A percentile compares a stretch with the other conserved stretches of the same genome.
Conservation (phyloP, 2,329 filamentous ascomycete species). For the Dryadomyces quercivorus region DNA sequence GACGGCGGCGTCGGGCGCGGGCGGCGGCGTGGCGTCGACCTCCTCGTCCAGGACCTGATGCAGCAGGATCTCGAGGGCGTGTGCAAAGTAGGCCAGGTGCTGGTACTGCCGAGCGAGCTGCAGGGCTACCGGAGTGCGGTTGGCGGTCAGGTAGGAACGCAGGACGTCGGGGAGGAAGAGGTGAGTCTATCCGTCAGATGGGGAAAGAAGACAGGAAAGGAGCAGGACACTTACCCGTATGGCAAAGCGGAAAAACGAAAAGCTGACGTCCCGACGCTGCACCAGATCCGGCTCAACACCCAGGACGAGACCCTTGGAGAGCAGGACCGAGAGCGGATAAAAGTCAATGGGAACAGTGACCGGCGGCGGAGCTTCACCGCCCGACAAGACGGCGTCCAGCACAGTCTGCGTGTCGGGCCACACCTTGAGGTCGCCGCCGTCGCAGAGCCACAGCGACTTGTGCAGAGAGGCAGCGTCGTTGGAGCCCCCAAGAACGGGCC, state of each 20-base stretch:
- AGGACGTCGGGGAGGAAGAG: conserved; percentile 85
- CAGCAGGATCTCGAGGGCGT: conserved; percentile 81
- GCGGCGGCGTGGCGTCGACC: conserved; percentile 53
- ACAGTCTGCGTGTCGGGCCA: conserved; percentile 88
- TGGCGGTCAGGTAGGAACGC: conserved; percentile 62
- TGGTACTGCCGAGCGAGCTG: conserved; percentile 77
- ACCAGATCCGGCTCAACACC: conserved; percentile 87
- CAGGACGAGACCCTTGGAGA: conserved; percentile 82
- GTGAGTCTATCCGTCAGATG: conserved; percentile 51
- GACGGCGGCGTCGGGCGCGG: conserved; percentile 49
- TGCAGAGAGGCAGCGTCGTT: conserved; percentile 31
- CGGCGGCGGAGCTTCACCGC: conserved; percentile 58
- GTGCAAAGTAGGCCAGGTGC: conserved; percentile 79
- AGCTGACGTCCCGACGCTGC: conserved; percentile 83
- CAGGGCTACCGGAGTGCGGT: conserved; percentile 69
- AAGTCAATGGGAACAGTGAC: conserved; percentile 83
- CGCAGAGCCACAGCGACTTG: conserved; percentile 91
- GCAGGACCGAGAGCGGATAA: conserved; percentile 76
- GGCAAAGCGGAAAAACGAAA: conserved; percentile 78
- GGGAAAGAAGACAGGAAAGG: background rate
- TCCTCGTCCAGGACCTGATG: conserved; percentile 93
- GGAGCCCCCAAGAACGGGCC: background rate
- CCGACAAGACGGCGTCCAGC: conserved; percentile 51
- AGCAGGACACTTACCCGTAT: conserved; percentile 54
- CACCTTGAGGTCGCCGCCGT: conserved; percentile 70